Conservation (phyloP, 306 rosid genomes). For the Canavalia gladiata region DNA sequence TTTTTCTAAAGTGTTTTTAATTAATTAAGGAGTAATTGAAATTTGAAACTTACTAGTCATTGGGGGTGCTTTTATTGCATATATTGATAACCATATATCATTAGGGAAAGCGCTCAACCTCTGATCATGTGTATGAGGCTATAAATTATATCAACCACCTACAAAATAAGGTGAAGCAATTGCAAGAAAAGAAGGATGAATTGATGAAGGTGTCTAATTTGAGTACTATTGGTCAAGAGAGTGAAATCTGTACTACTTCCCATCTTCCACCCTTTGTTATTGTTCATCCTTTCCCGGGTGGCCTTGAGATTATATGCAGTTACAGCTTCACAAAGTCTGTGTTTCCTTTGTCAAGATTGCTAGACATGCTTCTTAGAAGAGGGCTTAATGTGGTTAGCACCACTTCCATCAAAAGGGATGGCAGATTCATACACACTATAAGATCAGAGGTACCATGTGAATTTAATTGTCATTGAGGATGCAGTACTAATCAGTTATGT, state of each 20-base stretch:
- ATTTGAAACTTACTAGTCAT: slow-evolving; percentile 20
- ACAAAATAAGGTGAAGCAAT: slow-evolving; percentile 54
- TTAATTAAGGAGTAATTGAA: not conserved
- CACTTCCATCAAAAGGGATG: slow-evolving; percentile 49
- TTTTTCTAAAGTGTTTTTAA: not conserved
- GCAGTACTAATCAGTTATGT: not conserved
- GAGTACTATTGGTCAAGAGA: slow-evolving; percentile 27
- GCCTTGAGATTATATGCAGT: slow-evolving; percentile 63
- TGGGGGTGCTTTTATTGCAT: slow-evolving; percentile 19
- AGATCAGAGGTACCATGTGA: slow-evolving; percentile 61
- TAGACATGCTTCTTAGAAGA: slow-evolving; percentile 54
- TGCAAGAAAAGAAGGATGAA: slow-evolving; percentile 56
- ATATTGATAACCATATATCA: not conserved
- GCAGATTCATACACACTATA: slow-evolving; percentile 55
- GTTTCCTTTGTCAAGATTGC: slow-evolving; percentile 55
- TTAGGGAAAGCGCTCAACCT: slow-evolving; percentile 76
- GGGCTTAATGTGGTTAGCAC: slow-evolving; percentile 61
- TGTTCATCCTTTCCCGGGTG: slow-evolving; percentile 57
- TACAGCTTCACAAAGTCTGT: slow-evolving; percentile 43
- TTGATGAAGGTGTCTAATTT: slow-evolving; percentile 41
- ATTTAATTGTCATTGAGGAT: not conserved
- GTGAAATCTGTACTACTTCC: slow-evolving; percentile 1
- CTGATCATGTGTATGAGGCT: slow-evolving; percentile 74
- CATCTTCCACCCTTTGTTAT: slow-evolving; percentile 35
- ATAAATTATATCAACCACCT: slow-evolving; percentile 66